Evolutionary conservation across 495 filamentous ascomycete genomes (phyloP).

Genomic region (Penicillium cataractarum): DNA sequence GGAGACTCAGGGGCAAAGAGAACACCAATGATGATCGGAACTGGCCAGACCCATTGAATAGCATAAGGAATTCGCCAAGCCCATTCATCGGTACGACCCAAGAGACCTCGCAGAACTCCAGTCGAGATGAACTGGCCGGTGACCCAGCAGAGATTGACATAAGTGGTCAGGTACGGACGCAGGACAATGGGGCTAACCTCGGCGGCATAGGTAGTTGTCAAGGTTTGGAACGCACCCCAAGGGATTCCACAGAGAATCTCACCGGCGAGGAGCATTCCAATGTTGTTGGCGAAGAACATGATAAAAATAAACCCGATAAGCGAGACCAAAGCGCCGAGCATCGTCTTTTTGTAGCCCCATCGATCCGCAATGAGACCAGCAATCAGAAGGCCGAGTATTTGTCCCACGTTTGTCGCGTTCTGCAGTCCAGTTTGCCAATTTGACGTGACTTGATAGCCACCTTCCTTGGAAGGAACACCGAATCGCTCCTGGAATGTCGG

Average conservation of each 20-base stretch:
- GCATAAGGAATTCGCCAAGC: slow-evolving; percentile 65
- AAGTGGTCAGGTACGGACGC: slow-evolving; percentile 39
- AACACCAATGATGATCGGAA: slow-evolving; percentile 65
- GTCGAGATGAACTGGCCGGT: slow-evolving; percentile 66
- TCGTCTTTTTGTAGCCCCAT: slow-evolving; percentile 65
- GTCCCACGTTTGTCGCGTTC: slow-evolving; percentile 60
- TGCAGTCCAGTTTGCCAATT: slow-evolving; percentile 67
- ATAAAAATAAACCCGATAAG: slow-evolving; percentile 66
- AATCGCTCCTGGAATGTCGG: slow-evolving; percentile 43
- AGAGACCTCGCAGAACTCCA: slow-evolving; percentile 1
- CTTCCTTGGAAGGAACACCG: slow-evolving; percentile 32
- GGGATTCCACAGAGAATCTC: slow-evolving; percentile 73
- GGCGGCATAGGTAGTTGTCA: slow-evolving; percentile 71
- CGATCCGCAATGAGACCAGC: slow-evolving; percentile 68
- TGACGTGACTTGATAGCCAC: slow-evolving; percentile 44
- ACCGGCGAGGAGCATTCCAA: slow-evolving; percentile 62
- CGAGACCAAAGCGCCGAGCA: slow-evolving; percentile 58
- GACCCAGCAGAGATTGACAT: slow-evolving; percentile 19
- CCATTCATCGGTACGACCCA: slow-evolving; percentile 52
- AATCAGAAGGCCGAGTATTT: slow-evolving; percentile 68
- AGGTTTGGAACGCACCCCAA: slow-evolving; percentile 76
- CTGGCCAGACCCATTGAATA: slow-evolving; percentile 75
- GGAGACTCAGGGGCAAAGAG: slow-evolving; percentile 70
- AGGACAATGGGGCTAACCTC: slow-evolving; percentile 72
- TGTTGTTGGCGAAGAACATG: slow-evolving; percentile 67